Evolutionary conservation across 768 basidiomycete genomes (phyloP).

Genomic region (Suillus americanus): DNA sequence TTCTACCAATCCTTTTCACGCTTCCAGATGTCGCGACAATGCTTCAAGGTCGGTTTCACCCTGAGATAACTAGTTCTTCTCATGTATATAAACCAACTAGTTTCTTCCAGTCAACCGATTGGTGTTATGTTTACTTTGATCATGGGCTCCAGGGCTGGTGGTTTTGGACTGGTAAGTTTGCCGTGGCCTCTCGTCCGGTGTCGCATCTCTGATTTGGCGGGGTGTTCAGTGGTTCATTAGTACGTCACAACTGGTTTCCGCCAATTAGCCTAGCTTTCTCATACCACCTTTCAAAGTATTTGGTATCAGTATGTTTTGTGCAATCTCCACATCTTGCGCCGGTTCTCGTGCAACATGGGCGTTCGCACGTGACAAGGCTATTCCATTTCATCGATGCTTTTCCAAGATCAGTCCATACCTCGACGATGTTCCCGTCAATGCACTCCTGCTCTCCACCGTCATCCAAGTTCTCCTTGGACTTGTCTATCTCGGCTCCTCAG

Average conservation of each 20-base stretch:
- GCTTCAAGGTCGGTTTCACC: slow-evolving; percentile 42
- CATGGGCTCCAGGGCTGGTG: slow-evolving; percentile 62
- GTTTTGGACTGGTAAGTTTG: slow-evolving; percentile 54
- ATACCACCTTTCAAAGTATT: slow-evolving; percentile 40
- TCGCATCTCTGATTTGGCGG: slow-evolving; percentile 3
- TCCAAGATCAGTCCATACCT: slow-evolving; percentile 40
- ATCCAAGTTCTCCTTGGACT: slow-evolving; percentile 62
- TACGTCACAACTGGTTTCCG: slow-evolving; percentile 19
- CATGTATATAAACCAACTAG: slow-evolving; percentile 27
- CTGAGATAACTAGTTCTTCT: neutral
- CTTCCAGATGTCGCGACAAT: slow-evolving; percentile 56
- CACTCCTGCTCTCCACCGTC: slow-evolving; percentile 55
- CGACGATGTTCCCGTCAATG: slow-evolving; percentile 53
- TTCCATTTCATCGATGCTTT: slow-evolving; percentile 54
- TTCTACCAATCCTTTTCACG: slow-evolving; percentile 66
- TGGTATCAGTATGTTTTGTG: slow-evolving; percentile 57
- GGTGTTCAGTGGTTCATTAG: slow-evolving; percentile 41
- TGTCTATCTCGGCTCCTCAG: slow-evolving; percentile 59
- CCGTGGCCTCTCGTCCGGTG: neutral
- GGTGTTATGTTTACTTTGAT: slow-evolving; percentile 61
- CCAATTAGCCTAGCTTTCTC: neutral
- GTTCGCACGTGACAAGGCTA: slow-evolving; percentile 66
- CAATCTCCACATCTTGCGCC: slow-evolving; percentile 64
- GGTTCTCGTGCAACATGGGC: slow-evolving; percentile 72
- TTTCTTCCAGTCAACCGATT: slow-evolving; percentile 61